These are phyloP conservation scores for Neonectria punicea DNA, from an alignment of 2,329 filamentous ascomycete genomes.

Conservation along the genomic window DNA sequence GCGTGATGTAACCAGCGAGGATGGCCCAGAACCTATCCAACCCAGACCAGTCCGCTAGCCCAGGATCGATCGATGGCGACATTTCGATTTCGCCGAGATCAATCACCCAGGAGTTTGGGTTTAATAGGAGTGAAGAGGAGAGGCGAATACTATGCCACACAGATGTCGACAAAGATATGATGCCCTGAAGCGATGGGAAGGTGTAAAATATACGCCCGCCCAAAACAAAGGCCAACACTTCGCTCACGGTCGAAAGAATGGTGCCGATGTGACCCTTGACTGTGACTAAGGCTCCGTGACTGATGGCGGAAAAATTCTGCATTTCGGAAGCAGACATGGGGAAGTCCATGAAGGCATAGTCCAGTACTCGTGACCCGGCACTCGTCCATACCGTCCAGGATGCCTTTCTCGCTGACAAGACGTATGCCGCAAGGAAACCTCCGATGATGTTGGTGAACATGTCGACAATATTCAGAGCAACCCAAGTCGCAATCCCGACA, in stretches of 20 bases:
- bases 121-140: conserved; percentile 47
- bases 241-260: conserved; percentile 53
- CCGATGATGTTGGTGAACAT: conserved; percentile 50
- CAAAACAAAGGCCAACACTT: conserved; percentile 55
- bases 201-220: conserved; percentile 52
- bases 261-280: conserved; percentile 65
- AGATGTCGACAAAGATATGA: conserved; percentile 22
- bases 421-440: conserved; percentile 43
- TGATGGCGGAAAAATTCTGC: conserved; percentile 80
- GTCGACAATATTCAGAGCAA: conserved; percentile 52
- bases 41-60: conserved; percentile 74
- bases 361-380: conserved; percentile 59
- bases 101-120: conserved; percentile 68
- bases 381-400: conserved; percentile 56
- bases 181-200: conserved; percentile 22
- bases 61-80: conserved; percentile 59
- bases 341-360: conserved; percentile 61
- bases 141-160: conserved; percentile 32
- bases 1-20: conserved; percentile 80
- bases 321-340: conserved; percentile 70
- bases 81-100: conserved; percentile 59
- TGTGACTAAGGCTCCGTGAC: conserved; percentile 73
- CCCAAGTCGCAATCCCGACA: conserved; percentile 64
- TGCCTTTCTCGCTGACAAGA: conserved; percentile 49
- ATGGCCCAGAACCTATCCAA: conserved; percentile 78